Evolutionary conservation across 116 monocot genomes (phyloP), one percentile per base, ranked within the genome.

Genomic region (Cymodocea nodosa): DNA sequence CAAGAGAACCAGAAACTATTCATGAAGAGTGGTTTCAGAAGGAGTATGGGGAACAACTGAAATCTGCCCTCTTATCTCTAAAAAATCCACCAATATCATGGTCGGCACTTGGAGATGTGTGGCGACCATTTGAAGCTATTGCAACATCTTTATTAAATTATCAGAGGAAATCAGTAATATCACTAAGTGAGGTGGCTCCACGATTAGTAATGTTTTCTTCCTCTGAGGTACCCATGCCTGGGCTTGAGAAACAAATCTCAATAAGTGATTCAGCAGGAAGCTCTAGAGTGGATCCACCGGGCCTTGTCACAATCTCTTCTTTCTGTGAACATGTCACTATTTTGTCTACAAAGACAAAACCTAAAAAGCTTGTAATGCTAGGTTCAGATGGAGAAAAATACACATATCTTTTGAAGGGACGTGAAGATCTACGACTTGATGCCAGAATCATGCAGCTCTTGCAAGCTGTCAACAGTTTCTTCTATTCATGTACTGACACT

Each of bases 391-490:
- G 91, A 35, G 80, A 88, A 37, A 88, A 84, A 62, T 84, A 91
- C 63, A 83, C 84, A 1, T 97, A 97, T 71, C 97, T 97, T 80
- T 88, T 97, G 60, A 97, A 97, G 67, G 97, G 97, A 23, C 79
- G 91, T 65, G 97, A 97, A 72, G 97, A 97, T 80, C 82, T 97
- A 69, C 87, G 97, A 23, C 91, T 97, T 66, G 97, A 97, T 88
- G 87, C 97, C 24, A 81, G 91, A 73, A 86, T 97, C 39, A 97
- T 97, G 97, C 97, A 97, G 69, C 67, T 97, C 60, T 64, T 97
- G 52, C 88, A 87, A 76, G 84, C 88, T 75, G 65, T 91, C 71
- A 86, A 97, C 61, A 69, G 79, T 62, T 83, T 88, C 62, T 48
- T 91, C 25, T 24, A 64, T 59, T 85, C 91, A 70, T 85, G 63